These are phyloP conservation scores for Talaromyces atroroseus DNA, from an alignment of 2,329 filamentous ascomycete species.

Conservation along the genomic window DNA sequence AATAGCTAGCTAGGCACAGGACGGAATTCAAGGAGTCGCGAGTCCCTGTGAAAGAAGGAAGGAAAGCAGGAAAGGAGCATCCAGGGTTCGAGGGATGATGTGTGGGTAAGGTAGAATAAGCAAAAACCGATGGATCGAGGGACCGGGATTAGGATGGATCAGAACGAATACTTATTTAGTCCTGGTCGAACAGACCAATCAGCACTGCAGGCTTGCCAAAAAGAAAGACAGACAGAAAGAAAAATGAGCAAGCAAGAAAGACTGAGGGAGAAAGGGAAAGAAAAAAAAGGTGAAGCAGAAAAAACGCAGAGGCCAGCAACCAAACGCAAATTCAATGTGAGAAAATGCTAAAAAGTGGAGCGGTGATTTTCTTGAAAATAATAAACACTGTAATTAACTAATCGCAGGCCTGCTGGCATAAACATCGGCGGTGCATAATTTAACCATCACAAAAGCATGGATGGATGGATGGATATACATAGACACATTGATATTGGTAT, in stretches of 20 bases:
- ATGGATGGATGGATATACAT: no score
- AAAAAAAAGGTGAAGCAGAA: conserved; percentile 4
- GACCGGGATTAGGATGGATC: no score
- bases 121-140: not conserved
- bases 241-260: not conserved
- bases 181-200: no score
- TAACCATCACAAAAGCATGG: no score
- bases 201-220: no score
- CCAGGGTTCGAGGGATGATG: not conserved
- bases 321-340: not conserved
- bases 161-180: not conserved
- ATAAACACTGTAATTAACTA: not conserved
- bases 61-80: not conserved
- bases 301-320: conserved; percentile 3
- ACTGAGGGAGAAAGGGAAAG: not conserved
- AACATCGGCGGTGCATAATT: no score
- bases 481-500: no score
- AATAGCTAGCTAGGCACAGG: not conserved
- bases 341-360: conserved; percentile 10
- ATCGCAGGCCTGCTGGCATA: no score
- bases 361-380: not conserved
- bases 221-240: not conserved
- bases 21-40: not conserved
- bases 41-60: not conserved
- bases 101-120: no score